phyloP scores from a whole-genome alignment of 2,329 filamentous ascomycete genomes.

The Shiraia bambusicola region DNA sequence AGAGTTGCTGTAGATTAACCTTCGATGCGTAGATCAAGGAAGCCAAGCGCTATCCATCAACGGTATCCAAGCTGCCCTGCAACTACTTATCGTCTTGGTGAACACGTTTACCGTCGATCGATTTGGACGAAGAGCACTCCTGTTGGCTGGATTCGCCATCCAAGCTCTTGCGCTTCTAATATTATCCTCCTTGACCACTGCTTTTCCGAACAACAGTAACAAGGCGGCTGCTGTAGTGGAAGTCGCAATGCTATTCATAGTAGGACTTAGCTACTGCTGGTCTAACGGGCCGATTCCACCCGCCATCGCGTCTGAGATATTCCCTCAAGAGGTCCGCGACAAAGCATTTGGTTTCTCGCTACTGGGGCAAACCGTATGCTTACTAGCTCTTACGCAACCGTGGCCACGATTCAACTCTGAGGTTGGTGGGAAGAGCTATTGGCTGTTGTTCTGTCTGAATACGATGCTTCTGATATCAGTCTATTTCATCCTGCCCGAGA shows the following conservation, averaged over 20 bases:
- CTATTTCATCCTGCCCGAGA: constrained; percentile 3
- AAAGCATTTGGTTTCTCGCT: constrained; percentile 9
- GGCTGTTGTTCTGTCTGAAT: constrained; percentile 7
- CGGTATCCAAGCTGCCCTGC: constrained; percentile 4
- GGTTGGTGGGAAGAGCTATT: constrained; percentile 7
- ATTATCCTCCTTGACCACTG: constrained; percentile 2
- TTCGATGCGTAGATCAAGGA: constrained; percentile 1
- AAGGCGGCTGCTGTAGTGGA: constrained; percentile 4
- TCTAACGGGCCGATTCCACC: constrained; percentile 9
- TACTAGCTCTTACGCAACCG: constrained; percentile 5
- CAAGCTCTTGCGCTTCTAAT: constrained; percentile 4
- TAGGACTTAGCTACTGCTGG: constrained; percentile 7
- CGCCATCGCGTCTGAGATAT: constrained; percentile 8
- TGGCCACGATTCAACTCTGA: constrained; percentile 7
- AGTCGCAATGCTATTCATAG: constrained; percentile 9
- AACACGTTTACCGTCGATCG: constrained; percentile 7
- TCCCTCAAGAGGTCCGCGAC: constrained; percentile 5
- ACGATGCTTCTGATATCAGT: constrained; percentile 5
- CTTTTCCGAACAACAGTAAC: constrained; percentile 2
- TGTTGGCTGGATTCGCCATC: constrained; percentile 8
- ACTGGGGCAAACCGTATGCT: constrained; percentile 5
- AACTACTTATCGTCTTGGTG: constrained; percentile 6
- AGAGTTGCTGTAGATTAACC: no score
- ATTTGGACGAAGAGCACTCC: constrained; percentile 5
- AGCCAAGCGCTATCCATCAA: constrained; percentile 8